These are phyloP conservation scores for Penicillium canescens DNA, from an alignment of 495 filamentous ascomycete genomes.

Conservation along the genomic window DNA sequence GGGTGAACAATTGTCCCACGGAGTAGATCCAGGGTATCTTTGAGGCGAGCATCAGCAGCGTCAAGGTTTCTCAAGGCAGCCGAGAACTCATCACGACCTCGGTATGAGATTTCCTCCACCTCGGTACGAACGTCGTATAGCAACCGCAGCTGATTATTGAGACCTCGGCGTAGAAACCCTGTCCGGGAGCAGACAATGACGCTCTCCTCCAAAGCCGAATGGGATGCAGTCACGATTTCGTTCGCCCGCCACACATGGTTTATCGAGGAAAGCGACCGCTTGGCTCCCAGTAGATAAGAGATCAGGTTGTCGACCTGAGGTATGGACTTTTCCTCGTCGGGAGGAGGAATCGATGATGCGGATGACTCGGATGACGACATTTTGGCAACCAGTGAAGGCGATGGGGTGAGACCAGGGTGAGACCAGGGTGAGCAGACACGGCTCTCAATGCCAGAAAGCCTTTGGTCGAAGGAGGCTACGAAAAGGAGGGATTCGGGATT, in stretches of 20 bases:
- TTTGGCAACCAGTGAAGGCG: neutral
- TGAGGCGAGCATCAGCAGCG: slow-evolving; percentile 67
- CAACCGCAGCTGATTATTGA: slow-evolving; percentile 70
- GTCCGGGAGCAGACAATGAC: slow-evolving; percentile 77
- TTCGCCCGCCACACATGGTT: slow-evolving; percentile 83
- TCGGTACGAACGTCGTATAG: slow-evolving; percentile 67
- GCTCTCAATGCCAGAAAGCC: no score
- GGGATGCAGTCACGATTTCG: slow-evolving; percentile 77
- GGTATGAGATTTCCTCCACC: slow-evolving; percentile 52
- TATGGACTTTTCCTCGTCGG: slow-evolving; percentile 20
- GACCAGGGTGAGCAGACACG: no score
- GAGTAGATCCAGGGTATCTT: slow-evolving; percentile 68
- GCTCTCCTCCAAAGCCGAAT: slow-evolving; percentile 75
- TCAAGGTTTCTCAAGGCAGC: slow-evolving; percentile 71
- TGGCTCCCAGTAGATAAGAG: slow-evolving; percentile 80
- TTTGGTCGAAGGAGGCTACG: neutral
- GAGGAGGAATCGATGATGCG: slow-evolving; percentile 16
- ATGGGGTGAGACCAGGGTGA: no score
- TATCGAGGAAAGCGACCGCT: slow-evolving; percentile 87
- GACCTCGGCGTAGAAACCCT: slow-evolving; percentile 68
- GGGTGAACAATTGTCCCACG: slow-evolving; percentile 71
- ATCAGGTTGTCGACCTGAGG: slow-evolving; percentile 70
- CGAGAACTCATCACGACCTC: slow-evolving; percentile 58
- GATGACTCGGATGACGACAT: slow-evolving; percentile 41
- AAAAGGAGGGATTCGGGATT: neutral